These are phyloP conservation scores for Penicillium cataractarum DNA, from an alignment of 495 filamentous ascomycete species.

Conservation along the genomic window DNA sequence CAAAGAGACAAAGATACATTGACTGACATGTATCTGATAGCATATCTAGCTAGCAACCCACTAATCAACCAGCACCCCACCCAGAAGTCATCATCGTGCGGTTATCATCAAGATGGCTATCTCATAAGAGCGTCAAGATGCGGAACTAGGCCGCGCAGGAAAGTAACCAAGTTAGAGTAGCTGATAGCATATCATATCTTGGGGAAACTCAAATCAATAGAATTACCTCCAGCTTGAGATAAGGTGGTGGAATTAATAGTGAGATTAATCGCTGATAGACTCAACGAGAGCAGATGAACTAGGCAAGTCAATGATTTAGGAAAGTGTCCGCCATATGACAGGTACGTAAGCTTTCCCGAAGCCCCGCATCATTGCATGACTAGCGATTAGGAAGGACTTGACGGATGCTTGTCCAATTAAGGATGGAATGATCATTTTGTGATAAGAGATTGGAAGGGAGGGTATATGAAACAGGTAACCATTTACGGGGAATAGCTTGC, in stretches of 20 bases:
- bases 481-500: background rate
- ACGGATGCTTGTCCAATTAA: background rate
- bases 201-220: background rate
- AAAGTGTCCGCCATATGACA: background rate
- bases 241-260: background rate
- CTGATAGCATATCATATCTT: background rate
- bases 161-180: background rate
- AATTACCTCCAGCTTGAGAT: background rate
- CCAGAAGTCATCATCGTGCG: background rate
- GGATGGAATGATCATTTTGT: background rate
- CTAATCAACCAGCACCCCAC: background rate
- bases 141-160: background rate
- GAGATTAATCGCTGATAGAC: background rate
- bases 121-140: background rate
- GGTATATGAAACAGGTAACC: background rate
- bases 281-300: background rate
- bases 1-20: background rate
- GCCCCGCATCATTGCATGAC: background rate
- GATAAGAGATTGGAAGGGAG: background rate
- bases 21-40: background rate
- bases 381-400: background rate
- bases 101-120: background rate
- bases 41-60: background rate
- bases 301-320: background rate
- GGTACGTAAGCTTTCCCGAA: background rate